Conservation (phyloP, 2,329 filamentous ascomycete species). For the Colletotrichum cordylinicola region DNA sequence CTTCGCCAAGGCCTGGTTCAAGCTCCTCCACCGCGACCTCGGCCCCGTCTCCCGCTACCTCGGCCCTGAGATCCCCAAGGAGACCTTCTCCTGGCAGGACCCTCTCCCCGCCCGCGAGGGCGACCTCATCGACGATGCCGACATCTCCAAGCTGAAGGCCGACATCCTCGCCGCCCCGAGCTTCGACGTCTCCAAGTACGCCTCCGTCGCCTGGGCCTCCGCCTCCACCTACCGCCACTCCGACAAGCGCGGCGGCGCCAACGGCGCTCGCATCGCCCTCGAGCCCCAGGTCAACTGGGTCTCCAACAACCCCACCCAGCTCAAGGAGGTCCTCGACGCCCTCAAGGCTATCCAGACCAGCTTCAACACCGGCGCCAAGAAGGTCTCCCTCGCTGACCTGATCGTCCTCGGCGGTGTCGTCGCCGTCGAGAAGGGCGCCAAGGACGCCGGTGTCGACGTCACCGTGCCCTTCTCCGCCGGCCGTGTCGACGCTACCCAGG, state of each 20-base stretch:
- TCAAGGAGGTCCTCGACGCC: constrained; percentile 64
- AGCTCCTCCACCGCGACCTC: constrained; percentile 82
- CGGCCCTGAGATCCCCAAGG: constrained; percentile 75
- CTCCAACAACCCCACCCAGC: constrained; percentile 74
- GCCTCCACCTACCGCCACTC: constrained; percentile 76
- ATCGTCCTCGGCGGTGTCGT: constrained; percentile 78
- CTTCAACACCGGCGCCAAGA: constrained; percentile 70
- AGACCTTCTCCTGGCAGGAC: constrained; percentile 78
- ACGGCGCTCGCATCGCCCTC: constrained; percentile 79
- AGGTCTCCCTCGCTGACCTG: constrained; percentile 81
- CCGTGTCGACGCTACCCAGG: constrained; percentile 73
- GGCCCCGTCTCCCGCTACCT: constrained; percentile 74
- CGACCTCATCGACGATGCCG: constrained; percentile 64
- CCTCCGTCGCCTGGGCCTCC: constrained; percentile 72
- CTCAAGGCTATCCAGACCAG: constrained; percentile 70
- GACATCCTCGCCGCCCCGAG: constrained; percentile 68
- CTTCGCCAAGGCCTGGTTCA: constrained; percentile 81
- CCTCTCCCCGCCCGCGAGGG: constrained; percentile 67
- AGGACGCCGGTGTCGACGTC: constrained; percentile 50
- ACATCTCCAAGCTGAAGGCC: constrained; percentile 71
- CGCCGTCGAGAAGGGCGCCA: constrained; percentile 74
- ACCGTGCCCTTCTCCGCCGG: constrained; percentile 76
- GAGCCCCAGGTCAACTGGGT: constrained; percentile 75
- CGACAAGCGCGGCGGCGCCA: constrained; percentile 85
- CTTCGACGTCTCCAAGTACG: constrained; percentile 64